Evolutionary conservation across 2,329 filamentous ascomycete genomes (phyloP).

Genomic region (Pseudomassariella vexata): DNA sequence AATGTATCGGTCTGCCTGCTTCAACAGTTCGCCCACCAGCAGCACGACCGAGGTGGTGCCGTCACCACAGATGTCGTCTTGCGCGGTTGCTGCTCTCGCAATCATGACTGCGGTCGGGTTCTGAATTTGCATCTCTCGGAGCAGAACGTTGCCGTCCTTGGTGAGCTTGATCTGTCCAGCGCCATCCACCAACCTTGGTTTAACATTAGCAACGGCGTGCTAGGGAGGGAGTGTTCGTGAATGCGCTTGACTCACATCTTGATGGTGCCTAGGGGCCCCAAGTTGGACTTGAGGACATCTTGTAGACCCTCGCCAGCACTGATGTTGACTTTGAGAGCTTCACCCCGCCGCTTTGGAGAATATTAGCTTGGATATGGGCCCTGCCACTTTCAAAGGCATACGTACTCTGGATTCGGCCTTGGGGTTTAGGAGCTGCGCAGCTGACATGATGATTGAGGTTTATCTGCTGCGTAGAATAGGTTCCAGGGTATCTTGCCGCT

Average conservation of each 20-base stretch:
- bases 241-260: constrained; percentile 65
- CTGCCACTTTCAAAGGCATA: constrained; percentile 63
- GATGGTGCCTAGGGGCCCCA: constrained; percentile 88
- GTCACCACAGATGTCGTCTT: constrained; percentile 97
- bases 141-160: constrained; percentile 90
- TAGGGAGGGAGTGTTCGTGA: background rate
- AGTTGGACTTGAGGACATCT: constrained; percentile 92
- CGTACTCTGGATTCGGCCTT: constrained; percentile 96
- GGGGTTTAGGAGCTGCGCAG: constrained; percentile 94
- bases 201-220: too few relatives aligned
- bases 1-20: constrained; percentile 96
- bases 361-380: too few relatives aligned
- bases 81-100: constrained; percentile 81
- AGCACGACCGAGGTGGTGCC: constrained; percentile 96
- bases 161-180: constrained; percentile 84
- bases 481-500: too few relatives aligned
- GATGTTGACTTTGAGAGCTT: constrained; percentile 96
- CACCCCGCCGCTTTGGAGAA: constrained; percentile 77
- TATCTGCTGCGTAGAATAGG: too few relatives aligned
- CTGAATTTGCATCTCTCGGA: constrained; percentile 86
- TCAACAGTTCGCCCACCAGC: constrained; percentile 91
- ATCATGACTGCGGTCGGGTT: constrained; percentile 93
- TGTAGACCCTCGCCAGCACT: constrained; percentile 87
- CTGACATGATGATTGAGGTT: constrained; percentile 76
- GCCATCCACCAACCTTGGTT: constrained; percentile 62